phyloP scores from a whole-genome alignment of 129 eudicot species.

The Centella asiatica region DNA sequence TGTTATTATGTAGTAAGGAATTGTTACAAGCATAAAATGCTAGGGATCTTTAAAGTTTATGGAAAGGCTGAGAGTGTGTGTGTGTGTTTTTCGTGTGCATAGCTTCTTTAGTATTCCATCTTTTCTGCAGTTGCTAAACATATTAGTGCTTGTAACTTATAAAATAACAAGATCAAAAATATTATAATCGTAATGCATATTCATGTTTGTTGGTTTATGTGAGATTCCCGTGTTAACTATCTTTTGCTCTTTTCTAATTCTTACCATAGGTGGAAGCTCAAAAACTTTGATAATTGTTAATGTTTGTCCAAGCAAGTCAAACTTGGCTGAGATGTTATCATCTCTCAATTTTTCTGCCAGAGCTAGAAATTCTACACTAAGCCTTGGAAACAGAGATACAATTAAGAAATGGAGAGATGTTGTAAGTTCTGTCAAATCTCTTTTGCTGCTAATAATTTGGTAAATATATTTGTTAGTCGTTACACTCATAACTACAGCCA shows the following conservation, averaged over 20 bases:
- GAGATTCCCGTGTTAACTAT: not conserved
- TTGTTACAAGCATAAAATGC: no score
- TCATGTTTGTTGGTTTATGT: not conserved
- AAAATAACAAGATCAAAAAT: no score
- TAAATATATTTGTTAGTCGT: not conserved
- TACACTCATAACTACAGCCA: slow-evolving; percentile 1
- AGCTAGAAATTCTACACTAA: slow-evolving; percentile 70
- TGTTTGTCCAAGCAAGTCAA: slow-evolving; percentile 60
- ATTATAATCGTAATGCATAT: not conserved
- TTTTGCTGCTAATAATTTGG: not conserved
- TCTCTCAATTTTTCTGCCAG: slow-evolving; percentile 88
- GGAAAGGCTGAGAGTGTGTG: no score
- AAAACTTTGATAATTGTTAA: slow-evolving; percentile 80
- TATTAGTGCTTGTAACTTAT: no score
- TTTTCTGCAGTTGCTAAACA: not conserved
- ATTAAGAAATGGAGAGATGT: slow-evolving; percentile 93
- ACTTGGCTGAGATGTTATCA: slow-evolving; percentile 73
- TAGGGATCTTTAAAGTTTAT: no score
- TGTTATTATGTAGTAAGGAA: no score
- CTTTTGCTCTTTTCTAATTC: slow-evolving; percentile 4
- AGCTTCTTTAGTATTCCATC: not conserved
- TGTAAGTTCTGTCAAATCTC: slow-evolving; percentile 45
- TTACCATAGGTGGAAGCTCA: slow-evolving; percentile 74
- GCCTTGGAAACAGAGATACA: slow-evolving; percentile 95
- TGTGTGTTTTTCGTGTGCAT: no score